phyloP scores from a whole-genome alignment of 2,329 filamentous ascomycete genomes.

The Neoscytalidium dimidiatum region DNA sequence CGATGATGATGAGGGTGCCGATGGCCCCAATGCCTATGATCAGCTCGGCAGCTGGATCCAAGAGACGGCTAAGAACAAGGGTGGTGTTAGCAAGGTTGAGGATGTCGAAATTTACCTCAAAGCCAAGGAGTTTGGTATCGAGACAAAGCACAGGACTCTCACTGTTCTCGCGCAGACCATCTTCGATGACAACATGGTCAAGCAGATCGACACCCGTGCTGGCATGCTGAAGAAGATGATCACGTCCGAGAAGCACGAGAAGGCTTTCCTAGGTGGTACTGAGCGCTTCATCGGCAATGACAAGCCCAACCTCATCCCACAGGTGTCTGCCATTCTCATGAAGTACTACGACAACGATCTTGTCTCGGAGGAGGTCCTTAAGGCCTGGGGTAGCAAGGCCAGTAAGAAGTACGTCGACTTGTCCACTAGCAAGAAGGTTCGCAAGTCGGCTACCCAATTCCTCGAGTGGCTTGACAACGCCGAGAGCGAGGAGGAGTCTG shows the following conservation, averaged over 20 bases:
- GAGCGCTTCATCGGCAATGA: conserved; percentile 89
- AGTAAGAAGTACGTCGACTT: conserved; percentile 98
- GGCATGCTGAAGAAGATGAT: conserved; percentile 90
- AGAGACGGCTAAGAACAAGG: conserved; percentile 68
- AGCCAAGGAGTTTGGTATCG: conserved; percentile 93
- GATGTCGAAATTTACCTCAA: conserved; percentile 94
- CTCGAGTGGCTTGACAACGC: conserved; percentile 90
- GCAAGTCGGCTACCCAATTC: conserved; percentile 92
- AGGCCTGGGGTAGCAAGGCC: conserved; percentile 89
- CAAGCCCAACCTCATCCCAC: conserved; percentile 73
- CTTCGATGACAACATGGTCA: conserved; percentile 85
- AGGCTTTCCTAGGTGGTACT: conserved; percentile 90
- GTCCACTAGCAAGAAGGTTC: conserved; percentile 87
- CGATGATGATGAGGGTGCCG: conserved; percentile 73
- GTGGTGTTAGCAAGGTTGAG: conserved; percentile 75
- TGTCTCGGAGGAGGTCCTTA: conserved; percentile 82
- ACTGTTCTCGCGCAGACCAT: conserved; percentile 90
- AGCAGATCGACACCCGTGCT: conserved; percentile 83
- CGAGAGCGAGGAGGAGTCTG: conserved; percentile 68
- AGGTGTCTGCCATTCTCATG: conserved; percentile 84
- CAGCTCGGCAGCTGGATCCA: conserved; percentile 92
- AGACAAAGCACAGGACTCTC: conserved; percentile 89
- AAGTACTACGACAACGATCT: conserved; percentile 90
- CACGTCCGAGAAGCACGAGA: conserved; percentile 90
- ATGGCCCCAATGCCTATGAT: conserved; percentile 79